Conservation (phyloP, 2,329 filamentous ascomycete genomes). For the Aureobasidium sp. region DNA sequence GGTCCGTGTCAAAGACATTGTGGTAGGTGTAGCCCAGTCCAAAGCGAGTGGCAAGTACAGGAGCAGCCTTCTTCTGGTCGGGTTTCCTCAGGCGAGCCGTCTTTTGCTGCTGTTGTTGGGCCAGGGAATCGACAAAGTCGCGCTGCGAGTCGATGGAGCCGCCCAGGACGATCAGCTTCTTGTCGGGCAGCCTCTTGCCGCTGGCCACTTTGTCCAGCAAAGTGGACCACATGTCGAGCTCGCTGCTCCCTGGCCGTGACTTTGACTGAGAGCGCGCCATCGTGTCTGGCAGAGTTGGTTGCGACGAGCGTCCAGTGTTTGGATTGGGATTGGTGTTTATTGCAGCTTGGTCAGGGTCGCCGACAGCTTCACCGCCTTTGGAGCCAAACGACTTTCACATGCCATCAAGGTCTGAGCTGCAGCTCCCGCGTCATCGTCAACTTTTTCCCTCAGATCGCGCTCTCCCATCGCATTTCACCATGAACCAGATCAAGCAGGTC, state of each 20-base stretch:
- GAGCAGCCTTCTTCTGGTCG: constrained; percentile 33
- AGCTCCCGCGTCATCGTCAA: background rate
- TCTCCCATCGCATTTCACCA: constrained; percentile 33
- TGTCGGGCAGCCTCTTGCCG: constrained; percentile 82
- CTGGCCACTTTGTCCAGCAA: constrained; percentile 87
- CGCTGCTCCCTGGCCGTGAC: constrained; percentile 26
- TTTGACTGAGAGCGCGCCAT: constrained; percentile 5
- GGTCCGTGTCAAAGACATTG: constrained; percentile 86
- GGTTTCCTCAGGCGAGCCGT: background rate
- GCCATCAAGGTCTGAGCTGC: constrained; percentile 5
- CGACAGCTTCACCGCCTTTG: background rate
- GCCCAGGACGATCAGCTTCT: constrained; percentile 80
- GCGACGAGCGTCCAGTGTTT: background rate
- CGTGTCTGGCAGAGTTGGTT: background rate
- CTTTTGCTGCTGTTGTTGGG: constrained; percentile 25
- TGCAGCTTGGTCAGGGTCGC: background rate
- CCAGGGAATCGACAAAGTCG: constrained; percentile 81
- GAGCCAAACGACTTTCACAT: background rate
- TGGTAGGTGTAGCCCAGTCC: constrained; percentile 92
- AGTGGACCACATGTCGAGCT: constrained; percentile 88
- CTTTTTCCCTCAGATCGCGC: background rate
- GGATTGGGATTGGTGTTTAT: background rate
- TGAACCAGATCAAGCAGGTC: constrained; percentile 93
- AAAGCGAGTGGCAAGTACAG: constrained; percentile 82
- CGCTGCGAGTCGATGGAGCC: constrained; percentile 74